phyloP scores from a whole-genome alignment of 83 land plant species.

The Larix sibirica region DNA sequence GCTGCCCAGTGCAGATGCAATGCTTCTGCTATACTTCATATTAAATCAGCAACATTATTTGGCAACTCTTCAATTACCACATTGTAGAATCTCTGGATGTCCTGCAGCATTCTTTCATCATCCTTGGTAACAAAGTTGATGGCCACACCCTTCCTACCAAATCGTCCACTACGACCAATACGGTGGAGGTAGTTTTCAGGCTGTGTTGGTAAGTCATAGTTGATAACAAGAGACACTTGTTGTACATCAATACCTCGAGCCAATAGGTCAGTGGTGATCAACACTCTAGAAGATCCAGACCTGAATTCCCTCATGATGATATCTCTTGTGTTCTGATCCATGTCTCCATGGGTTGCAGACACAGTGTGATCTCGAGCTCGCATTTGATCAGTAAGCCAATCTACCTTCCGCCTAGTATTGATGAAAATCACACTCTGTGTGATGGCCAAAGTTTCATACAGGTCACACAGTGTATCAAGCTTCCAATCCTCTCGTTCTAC shows the following conservation, averaged over 20 bases:
- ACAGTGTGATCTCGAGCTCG: conserved; percentile 52
- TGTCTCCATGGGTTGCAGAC: conserved; percentile 95
- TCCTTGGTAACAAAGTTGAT: conserved; percentile 61
- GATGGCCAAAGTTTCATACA: conserved; percentile 57
- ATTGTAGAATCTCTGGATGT: conserved; percentile 63
- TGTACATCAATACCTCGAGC: conserved; percentile 68
- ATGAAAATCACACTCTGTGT: conserved; percentile 65
- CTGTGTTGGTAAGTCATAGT: conserved; percentile 69
- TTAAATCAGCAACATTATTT: conserved; percentile 72
- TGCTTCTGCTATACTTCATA: conserved; percentile 22
- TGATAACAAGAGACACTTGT: conserved; percentile 60
- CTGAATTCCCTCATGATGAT: conserved; percentile 79
- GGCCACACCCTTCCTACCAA: conserved; percentile 76
- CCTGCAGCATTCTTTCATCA: conserved; percentile 61
- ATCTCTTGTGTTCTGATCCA: conserved; percentile 74
- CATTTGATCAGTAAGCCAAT: conserved; percentile 62
- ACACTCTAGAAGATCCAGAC: conserved; percentile 65
- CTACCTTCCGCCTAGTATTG: conserved; percentile 60
- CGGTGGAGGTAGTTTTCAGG: conserved; percentile 80
- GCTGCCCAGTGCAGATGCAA: too few species aligned
- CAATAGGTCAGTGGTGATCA: conserved; percentile 63
- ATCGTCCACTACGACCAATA: conserved; percentile 70
- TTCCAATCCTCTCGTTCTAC: conserved; percentile 59
- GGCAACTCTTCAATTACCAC: conserved; percentile 67
- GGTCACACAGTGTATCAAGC: conserved; percentile 56